Base-by-base conservation (phyloP, 192 early-diverging fungal genomes). In the Coemansia sp. region DNA sequence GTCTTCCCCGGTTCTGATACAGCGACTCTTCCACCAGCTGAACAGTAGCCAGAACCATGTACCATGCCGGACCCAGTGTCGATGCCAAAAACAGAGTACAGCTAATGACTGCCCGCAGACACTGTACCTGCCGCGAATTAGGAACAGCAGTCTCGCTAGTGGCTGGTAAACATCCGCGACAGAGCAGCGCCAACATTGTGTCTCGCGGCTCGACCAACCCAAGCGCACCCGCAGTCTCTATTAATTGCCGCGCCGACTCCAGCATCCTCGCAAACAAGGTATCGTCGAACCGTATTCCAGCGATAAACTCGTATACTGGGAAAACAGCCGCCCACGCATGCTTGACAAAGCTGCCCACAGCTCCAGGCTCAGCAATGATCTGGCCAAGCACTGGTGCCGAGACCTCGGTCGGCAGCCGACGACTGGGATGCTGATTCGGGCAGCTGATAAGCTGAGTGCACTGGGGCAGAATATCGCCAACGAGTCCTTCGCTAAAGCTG, bases 1-100 rank as follows among this genome's bases (percentile, higher is more conserved):
- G n/a, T 18, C 20, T 50, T 34, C 65, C 40, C 22, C 49, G 67
- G 52, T 67, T 80, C 64, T 70, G 76, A 34, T 87, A 86, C 52
- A 97, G 64, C 20, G 94, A 76, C 73, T 90, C 89, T 53, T 97
- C 95, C 1, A 93, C 91, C 24, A 92, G 88, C 73, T 97, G 95
- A 70, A 97, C 80, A 3, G 95, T 95, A 66, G 95, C 93, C 40
- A 97, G 72, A 2, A 97, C 88, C 36, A 91, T 79, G 71, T 91
- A 94, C 97, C 97, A 99, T 49, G 91, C 86, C 41, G 90, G 77
- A 16, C 91, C 93, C 49, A 99, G 76, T 9, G 89, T 89, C 13
- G 89, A 76, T 7, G 88, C 89, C 64, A 98, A 84, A 29, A 87
- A 90, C 77, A 90, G 84, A 8, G 94, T 88, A 12, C 95, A 86